phyloP scores from a whole-genome alignment of 495 filamentous ascomycete genomes.

The Podospora pseudocomata region DNA sequence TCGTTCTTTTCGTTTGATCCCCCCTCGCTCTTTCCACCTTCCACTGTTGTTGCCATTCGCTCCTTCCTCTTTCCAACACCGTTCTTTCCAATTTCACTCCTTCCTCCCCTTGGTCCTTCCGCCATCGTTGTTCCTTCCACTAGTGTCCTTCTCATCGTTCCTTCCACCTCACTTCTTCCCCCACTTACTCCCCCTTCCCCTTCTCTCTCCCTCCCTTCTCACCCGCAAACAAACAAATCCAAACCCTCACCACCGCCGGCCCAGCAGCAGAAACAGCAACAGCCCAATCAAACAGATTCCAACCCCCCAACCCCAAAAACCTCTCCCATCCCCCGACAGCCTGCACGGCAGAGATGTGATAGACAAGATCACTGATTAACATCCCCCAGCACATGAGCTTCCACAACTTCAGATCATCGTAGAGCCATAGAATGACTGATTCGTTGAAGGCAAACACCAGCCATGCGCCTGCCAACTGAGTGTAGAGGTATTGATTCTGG shows the following conservation, averaged over 20 bases:
- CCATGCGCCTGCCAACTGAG: conserved; percentile 50
- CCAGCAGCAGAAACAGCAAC: conserved; percentile 13
- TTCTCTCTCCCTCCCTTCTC: conserved; percentile 7
- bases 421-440: conserved; percentile 52
- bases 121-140: too few species aligned
- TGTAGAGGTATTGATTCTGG: conserved; percentile 34
- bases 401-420: conserved; percentile 54
- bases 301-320: conserved; percentile 16
- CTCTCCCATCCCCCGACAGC: conserved; percentile 29
- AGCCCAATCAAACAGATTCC: conserved; percentile 22
- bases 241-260: conserved; percentile 17
- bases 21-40: too few species aligned
- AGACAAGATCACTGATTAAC: conserved; percentile 28
- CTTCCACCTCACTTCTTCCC: background rate
- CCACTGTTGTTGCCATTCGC: too few species aligned
- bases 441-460: conserved; percentile 56
- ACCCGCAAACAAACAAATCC: conserved; percentile 6
- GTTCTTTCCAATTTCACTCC: too few species aligned
- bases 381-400: conserved; percentile 30
- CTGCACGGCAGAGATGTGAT: conserved; percentile 21
- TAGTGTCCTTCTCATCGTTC: too few species aligned
- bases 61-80: too few species aligned
- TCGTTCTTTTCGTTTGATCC: too few species aligned
- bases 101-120: too few species aligned
- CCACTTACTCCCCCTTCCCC: conserved; percentile 5